Percentiles rank a stretch among this genome's conserved stretches.
Evolutionary conservation across 768 basidiomycete genomes (phyloP).

Genomic region (Boletales sp.): DNA sequence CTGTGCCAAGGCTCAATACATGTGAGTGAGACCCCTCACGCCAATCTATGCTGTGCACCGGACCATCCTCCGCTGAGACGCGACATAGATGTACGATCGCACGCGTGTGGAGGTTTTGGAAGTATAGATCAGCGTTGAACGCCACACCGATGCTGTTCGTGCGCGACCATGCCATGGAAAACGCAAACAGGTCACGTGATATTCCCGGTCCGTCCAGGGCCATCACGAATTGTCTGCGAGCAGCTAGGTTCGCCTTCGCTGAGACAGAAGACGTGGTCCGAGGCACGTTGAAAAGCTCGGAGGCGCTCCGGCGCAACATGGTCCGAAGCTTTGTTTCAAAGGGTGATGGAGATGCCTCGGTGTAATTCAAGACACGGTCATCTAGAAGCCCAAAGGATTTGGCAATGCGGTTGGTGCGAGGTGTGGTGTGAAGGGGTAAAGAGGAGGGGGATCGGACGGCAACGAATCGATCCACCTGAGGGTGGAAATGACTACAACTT

Average conservation of each 20-base stretch:
- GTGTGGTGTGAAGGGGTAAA: slow-evolving; percentile 58
- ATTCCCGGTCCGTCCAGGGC: slow-evolving; percentile 67
- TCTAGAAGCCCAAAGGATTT: slow-evolving; percentile 57
- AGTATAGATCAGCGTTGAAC: slow-evolving; percentile 56
- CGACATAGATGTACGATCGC: slow-evolving; percentile 50
- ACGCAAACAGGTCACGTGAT: slow-evolving; percentile 48
- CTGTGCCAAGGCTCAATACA: slow-evolving; percentile 51
- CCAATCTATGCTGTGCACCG: slow-evolving; percentile 52
- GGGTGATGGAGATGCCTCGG: slow-evolving; percentile 34
- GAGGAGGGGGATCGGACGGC: slow-evolving; percentile 46
- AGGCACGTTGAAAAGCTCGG: slow-evolving; percentile 43
- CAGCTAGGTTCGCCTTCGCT: slow-evolving; percentile 54
- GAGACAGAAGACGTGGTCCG: slow-evolving; percentile 39
- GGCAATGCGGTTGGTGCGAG: slow-evolving; percentile 65
- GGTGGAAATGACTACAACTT: background rate
- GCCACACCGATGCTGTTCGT: slow-evolving; percentile 61
- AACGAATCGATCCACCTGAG: slow-evolving; percentile 60
- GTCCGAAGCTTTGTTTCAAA: slow-evolving; percentile 41
- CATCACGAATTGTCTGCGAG: slow-evolving; percentile 51
- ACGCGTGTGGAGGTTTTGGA: slow-evolving; percentile 57
- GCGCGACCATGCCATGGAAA: slow-evolving; percentile 59
- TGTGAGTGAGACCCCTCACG: slow-evolving; percentile 37
- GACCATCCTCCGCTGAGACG: slow-evolving; percentile 32
- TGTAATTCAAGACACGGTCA: slow-evolving; percentile 52
- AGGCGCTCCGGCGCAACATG: slow-evolving; percentile 50